These are phyloP conservation scores for Malassezia nana DNA, from an alignment of 1,284 basidiomycete species.

Conservation along the genomic window DNA sequence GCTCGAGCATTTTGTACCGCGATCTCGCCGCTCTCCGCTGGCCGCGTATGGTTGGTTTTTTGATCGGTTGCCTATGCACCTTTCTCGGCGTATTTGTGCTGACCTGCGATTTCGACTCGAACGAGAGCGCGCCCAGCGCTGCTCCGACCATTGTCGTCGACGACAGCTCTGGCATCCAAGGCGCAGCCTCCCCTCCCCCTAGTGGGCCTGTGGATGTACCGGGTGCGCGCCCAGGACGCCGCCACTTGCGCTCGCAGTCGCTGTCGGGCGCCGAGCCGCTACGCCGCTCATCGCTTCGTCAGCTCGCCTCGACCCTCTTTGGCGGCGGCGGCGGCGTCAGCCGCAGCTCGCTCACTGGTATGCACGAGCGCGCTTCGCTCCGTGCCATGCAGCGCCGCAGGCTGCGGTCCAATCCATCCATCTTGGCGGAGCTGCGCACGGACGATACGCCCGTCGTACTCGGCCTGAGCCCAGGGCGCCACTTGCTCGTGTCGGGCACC, in stretches of 20 bases:
- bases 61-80: conserved; percentile 70
- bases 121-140: neutral
- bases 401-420: neutral
- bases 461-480: conserved; percentile 11
- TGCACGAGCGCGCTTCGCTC: neutral
- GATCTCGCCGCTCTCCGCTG: conserved; percentile 60
- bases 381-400: neutral
- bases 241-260: neutral
- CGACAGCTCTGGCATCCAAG: too few species aligned
- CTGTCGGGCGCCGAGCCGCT: neutral
- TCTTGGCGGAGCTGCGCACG: neutral
- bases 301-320: neutral
- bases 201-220: neutral
- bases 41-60: conserved; percentile 65
- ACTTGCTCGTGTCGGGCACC: conserved; percentile 1
- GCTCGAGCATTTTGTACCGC: conserved; percentile 82
- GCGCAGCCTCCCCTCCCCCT: neutral
- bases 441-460: neutral
- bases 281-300: neutral
- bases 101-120: conserved; percentile 16
- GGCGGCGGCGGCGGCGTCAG: neutral
- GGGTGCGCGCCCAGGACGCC: neutral
- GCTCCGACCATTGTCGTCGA: neutral
- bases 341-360: neutral
- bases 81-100: conserved; percentile 69